Conservation (phyloP, 148 eudicot genomes). For the Talinum fruticosum region DNA sequence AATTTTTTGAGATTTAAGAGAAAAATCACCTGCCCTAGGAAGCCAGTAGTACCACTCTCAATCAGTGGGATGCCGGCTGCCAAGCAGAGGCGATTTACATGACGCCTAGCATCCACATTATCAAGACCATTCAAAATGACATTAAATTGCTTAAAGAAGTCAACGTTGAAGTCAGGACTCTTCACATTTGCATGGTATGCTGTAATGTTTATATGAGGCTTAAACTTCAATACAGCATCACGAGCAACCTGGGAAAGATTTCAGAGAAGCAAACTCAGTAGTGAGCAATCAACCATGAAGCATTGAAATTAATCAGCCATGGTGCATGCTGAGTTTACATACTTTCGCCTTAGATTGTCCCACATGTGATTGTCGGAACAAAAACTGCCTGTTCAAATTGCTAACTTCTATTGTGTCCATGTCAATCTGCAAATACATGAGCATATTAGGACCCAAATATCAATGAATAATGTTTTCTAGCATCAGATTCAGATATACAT, state of each 20-base stretch:
- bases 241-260: constrained; percentile 67
- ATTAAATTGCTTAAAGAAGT: constrained; percentile 82
- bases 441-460: background rate
- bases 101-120: constrained; percentile 94
- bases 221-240: constrained; percentile 85
- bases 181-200: constrained; percentile 92
- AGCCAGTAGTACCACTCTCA: constrained; percentile 96
- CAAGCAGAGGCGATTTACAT: constrained; percentile 93
- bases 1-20: background rate
- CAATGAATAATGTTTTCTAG: background rate
- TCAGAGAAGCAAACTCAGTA: background rate
- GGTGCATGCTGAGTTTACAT: constrained; percentile 30
- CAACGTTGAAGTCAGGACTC: constrained; percentile 78
- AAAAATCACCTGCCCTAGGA: constrained; percentile 77
- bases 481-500: background rate
- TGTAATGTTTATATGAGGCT: constrained; percentile 79
- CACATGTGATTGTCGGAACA: constrained; percentile 87
- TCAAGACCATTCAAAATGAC: constrained; percentile 95
- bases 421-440: constrained; percentile 63
- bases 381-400: constrained; percentile 88
- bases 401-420: constrained; percentile 99
- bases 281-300: background rate
- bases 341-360: constrained; percentile 97
- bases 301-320: constrained; percentile 11
- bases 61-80: constrained; percentile 86